Percentiles rank a stretch among this genome's conserved stretches.
phyloP scores from a whole-genome alignment of 768 basidiomycete genomes.

The Tricholoma furcatifolium region DNA sequence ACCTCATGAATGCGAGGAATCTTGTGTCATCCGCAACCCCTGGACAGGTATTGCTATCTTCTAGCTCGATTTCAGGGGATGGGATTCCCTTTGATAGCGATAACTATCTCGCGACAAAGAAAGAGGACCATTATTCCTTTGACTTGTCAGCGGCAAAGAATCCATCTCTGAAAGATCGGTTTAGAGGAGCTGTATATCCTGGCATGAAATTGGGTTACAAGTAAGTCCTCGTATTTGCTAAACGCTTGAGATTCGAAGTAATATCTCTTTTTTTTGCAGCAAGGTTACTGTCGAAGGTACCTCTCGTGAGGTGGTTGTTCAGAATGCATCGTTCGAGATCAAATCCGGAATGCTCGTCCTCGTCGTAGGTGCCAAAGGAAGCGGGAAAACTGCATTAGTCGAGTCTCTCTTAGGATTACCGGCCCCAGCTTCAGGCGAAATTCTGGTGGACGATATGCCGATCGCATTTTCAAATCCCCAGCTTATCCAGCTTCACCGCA shows the following conservation, averaged over 20 bases:
- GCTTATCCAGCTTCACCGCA: constrained; percentile 29
- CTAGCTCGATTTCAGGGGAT: too few relatives aligned
- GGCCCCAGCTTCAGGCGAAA: constrained; percentile 31
- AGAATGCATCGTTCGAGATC: constrained; percentile 36
- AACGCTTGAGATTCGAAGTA: too few relatives aligned
- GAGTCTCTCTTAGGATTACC: constrained; percentile 38
- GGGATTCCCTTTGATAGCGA: too few relatives aligned
- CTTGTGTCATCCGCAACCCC: not conserved
- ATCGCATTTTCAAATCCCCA: constrained; percentile 24
- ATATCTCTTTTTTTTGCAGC: constrained; percentile 2
- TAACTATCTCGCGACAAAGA: too few relatives aligned
- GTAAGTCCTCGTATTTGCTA: constrained; percentile 9
- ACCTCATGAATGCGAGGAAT: constrained; percentile 12
- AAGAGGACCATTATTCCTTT: too few relatives aligned
- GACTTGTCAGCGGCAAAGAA: not conserved
- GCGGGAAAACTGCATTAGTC: constrained; percentile 43
- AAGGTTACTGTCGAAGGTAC: constrained; percentile 16
- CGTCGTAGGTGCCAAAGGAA: constrained; percentile 45
- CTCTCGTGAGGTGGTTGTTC: constrained; percentile 22
- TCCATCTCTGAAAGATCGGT: not conserved
- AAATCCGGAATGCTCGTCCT: constrained; percentile 41
- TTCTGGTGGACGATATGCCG: constrained; percentile 38
- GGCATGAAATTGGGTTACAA: constrained; percentile 26
- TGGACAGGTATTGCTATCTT: not conserved
- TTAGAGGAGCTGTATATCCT: not conserved